These are phyloP conservation scores for Danielozyma ontarioensis DNA, from an alignment of 805 yeast species.

Conservation along the genomic window DNA sequence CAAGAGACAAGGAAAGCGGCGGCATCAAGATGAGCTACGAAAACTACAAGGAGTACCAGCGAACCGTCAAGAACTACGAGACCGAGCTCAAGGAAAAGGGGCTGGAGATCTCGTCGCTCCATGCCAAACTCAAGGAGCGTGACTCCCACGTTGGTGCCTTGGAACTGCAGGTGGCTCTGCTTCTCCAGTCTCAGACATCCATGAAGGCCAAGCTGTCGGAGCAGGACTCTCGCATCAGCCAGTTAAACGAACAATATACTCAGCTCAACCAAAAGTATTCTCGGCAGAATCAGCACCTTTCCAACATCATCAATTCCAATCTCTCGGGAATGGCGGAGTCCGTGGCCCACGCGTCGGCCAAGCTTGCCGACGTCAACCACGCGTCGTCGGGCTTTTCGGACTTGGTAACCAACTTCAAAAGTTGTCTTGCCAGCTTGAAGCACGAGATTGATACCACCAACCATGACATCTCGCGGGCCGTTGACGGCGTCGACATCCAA, in stretches of 20 bases:
- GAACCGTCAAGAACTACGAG: neutral
- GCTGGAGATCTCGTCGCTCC: neutral
- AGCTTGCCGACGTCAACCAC: neutral
- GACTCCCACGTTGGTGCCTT: neutral
- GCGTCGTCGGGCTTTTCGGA: neutral
- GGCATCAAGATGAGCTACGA: slow-evolving; percentile 61
- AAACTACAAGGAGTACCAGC: slow-evolving; percentile 35
- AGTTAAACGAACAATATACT: neutral
- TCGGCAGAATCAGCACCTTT: neutral
- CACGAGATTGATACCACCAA: neutral
- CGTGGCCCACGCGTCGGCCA: neutral
- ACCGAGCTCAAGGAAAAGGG: slow-evolving; percentile 1
- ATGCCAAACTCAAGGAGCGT: slow-evolving; percentile 1
- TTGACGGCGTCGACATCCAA: neutral
- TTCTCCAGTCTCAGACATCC: neutral
- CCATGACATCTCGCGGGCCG: neutral
- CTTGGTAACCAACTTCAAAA: neutral
- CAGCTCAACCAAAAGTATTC: neutral
- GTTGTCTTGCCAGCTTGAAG: neutral
- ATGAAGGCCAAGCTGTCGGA: neutral
- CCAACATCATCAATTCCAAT: neutral
- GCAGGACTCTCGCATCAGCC: neutral
- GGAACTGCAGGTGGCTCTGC: neutral
- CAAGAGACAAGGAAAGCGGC: slow-evolving; percentile 51
- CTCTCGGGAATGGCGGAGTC: neutral